Evolutionary conservation across 139 green algal genomes (phyloP).

Genomic region (Yamagishiella unicocca): DNA sequence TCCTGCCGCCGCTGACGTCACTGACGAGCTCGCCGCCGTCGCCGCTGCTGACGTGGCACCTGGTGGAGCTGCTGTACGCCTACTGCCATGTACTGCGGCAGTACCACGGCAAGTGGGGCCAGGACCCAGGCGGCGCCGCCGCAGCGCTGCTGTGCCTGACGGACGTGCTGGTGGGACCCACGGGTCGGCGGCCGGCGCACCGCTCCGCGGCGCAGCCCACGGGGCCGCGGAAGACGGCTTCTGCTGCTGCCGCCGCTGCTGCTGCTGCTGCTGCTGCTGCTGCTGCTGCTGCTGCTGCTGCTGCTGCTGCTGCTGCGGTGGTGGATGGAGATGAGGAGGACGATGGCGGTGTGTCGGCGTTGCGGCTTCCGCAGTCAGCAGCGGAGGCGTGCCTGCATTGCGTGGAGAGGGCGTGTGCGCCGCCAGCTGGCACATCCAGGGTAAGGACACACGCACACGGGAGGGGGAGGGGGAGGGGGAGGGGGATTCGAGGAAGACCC

Average conservation of each 20-base stretch:
- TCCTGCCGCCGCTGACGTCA: conserved; percentile 55
- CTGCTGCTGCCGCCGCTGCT: not conserved
- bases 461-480: too few relatives aligned
- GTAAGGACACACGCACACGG: too few relatives aligned
- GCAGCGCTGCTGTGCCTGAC: conserved; percentile 49
- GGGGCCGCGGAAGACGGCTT: not conserved
- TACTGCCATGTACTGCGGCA: conserved; percentile 70
- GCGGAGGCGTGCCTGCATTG: conserved; percentile 36
- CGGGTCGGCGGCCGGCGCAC: not conserved
- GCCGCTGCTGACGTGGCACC: conserved; percentile 67
- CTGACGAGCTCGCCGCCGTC: conserved; percentile 63
- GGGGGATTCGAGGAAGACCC: too few relatives aligned
- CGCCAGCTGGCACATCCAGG: conserved; percentile 7
- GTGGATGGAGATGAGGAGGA: conserved; percentile 1
- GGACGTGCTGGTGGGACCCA: conserved; percentile 14
- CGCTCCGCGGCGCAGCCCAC: not conserved
- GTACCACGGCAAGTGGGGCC: conserved; percentile 66
- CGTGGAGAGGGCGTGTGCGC: conserved; percentile 19
- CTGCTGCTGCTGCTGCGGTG: not conserved
- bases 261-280: not conserved
- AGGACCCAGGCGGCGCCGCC: conserved; percentile 30
- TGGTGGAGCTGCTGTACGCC: conserved; percentile 72
- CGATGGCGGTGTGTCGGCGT: not conserved
- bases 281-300: not conserved
- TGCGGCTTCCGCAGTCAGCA: not conserved